Base-by-base conservation (phyloP, 2,329 filamentous ascomycete species). In the Magnaporthales sp. region DNA sequence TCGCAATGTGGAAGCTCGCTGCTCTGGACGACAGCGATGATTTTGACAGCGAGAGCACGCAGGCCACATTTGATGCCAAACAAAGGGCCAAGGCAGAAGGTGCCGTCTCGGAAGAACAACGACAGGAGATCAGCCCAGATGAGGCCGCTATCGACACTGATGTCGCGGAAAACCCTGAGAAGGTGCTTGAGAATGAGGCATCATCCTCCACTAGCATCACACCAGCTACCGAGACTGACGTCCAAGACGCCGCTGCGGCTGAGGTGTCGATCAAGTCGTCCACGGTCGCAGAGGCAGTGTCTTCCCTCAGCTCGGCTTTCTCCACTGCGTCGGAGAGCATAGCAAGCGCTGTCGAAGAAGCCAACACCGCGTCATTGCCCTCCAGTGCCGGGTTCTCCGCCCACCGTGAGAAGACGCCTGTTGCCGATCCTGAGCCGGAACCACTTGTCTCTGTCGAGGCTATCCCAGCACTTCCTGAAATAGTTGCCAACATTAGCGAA, bases 1-100 rank as follows among this genome's bases (percentile, higher is more conserved):
- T 95, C 67, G 91, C 90, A 8, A 84, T 84, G 68, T 96, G 90
- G 89, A 98, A 98, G 80, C 85, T 97, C 56, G 82, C 84, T 51
- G 88, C 91, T 8, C 80, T 83, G 46, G 94, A 98, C 75, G 80
- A 84, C 2, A 89, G 86, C 13, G 88, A 95, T 65, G 88, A 96
- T 74, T 98, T 96, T 73, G 88, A 90, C 63, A 87, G 85, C 62
- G 88, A 89, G 64, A 80, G 80, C 19, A 84, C 90, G 72, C 85
- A 87, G 64, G 79, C 83, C 10, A 84, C 85, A 24, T 86, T 82
- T 7, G 82, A 84, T 60, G 79, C 72, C 9, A 76, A 73, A 6
- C 75, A 74, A 69, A 66, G 67, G 51, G 65, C 46, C 9, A 62
- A 66, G 46, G 30, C 56, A 19, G 31, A 10, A 26, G 29, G 22